Base-by-base conservation (phyloP, 176 grass and related monocot genomes). In the Eleusine indica region DNA sequence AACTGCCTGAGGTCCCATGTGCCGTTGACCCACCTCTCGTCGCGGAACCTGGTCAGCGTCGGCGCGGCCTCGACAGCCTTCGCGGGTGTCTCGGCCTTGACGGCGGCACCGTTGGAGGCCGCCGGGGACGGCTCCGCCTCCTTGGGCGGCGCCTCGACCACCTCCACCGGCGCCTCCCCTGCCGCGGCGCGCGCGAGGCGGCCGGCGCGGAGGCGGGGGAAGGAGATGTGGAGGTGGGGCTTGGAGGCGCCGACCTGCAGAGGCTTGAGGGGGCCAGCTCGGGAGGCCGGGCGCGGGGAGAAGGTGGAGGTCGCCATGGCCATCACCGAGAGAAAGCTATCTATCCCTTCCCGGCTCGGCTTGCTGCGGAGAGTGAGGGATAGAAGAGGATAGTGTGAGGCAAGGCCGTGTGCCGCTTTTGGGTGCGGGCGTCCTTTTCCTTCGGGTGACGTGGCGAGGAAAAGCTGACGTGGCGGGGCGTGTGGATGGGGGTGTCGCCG, bases 1-100 rank as follows among this genome's bases (percentile, higher is more conserved):
- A 97, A 97, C 74, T 86, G 89, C 32, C 44, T 83, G 75, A 93
- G 84, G 81, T 97, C 95, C 95, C 95, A 97, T 43, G 95, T 94
- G 49, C 92, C 92, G 75, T 91, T 90, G 14, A 94, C 86, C 95
- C 95, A 97, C 84, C 92, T 89, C 6, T 61, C 82, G 65, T 97
- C 95, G 16, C 79, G 81, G 76, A 97, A 97, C 84, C 43, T 84
- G 35, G 77, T 70, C 60, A 70, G 6, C 11, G 44, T 42, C 37
- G 12, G 71, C 0, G 83, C 74, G 35, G 38, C 61, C 75, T 60
- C 56, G 32, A 0, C 68, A 14, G 65, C 13, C 41, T 51, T 12
- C 29, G 70, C 41, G 9, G 79, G 68, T 35, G 32, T 61, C 30
- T 76, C 44, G 2, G 46, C 72, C 63, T 76, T 76, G 32, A 76